phyloP scores from a whole-genome alignment of 2,329 filamentous ascomycete genomes.

The Hymenoscyphus linearis region DNA sequence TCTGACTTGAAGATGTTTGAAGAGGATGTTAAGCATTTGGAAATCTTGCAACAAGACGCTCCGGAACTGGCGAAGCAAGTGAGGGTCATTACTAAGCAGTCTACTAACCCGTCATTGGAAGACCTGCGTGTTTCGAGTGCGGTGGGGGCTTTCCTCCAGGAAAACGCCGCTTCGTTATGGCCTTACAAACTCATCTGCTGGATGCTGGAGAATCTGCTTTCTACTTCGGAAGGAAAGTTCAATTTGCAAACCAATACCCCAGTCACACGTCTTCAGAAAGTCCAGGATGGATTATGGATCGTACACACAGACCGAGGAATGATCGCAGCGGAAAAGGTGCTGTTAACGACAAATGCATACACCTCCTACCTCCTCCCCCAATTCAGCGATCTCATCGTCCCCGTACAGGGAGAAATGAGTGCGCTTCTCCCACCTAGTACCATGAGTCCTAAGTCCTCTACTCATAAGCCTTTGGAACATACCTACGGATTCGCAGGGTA shows the following conservation, averaged over 20 bases:
- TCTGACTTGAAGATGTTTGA: slow-evolving; percentile 51
- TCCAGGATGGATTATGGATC: slow-evolving; percentile 43
- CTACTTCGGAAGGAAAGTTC: slow-evolving; percentile 7
- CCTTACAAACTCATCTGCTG: slow-evolving; percentile 79
- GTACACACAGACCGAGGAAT: slow-evolving; percentile 65
- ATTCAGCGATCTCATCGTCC: slow-evolving; percentile 68
- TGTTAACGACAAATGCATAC: slow-evolving; percentile 81
- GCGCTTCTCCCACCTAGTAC: slow-evolving; percentile 53
- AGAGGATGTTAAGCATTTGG: slow-evolving; percentile 46
- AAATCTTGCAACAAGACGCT: slow-evolving; percentile 42
- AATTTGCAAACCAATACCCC: slow-evolving; percentile 74
- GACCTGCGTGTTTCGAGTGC: slow-evolving; percentile 51
- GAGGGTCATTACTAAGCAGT: slow-evolving; percentile 32
- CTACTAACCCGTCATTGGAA: slow-evolving; percentile 37
- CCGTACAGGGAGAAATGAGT: slow-evolving; percentile 69
- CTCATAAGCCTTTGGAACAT: slow-evolving; percentile 17
- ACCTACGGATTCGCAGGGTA: slow-evolving; percentile 55
- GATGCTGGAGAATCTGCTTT: slow-evolving; percentile 49
- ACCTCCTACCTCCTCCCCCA: slow-evolving; percentile 68
- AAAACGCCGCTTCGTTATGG: slow-evolving; percentile 65
- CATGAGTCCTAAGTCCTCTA: slow-evolving; percentile 17
- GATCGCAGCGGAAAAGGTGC: slow-evolving; percentile 56
- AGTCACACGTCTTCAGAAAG: slow-evolving; percentile 44
- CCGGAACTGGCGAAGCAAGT: slow-evolving; percentile 50
- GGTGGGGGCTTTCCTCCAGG: slow-evolving; percentile 59